A percentile compares a stretch with the other conserved stretches of the same genome.
Evolutionary conservation across 305 asterid species (phyloP).

Genomic region (Fraxinus velutina): DNA sequence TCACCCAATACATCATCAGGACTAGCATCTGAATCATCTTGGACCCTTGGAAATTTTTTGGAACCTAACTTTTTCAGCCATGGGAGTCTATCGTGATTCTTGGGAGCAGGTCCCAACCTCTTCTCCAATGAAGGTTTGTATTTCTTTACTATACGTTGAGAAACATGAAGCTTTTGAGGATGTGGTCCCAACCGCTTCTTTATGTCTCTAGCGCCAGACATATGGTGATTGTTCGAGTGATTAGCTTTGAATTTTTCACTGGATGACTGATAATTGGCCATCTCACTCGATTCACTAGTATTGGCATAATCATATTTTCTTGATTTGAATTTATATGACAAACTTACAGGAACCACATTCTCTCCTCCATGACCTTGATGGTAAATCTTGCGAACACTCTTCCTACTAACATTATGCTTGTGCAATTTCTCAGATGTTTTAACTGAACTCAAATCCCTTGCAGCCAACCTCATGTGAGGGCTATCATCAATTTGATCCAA

Average conservation of each 20-base stretch:
- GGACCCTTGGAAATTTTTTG: conserved; percentile 17
- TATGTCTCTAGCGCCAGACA: conserved; percentile 42
- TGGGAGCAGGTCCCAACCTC: conserved; percentile 50
- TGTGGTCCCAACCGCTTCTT: conserved; percentile 53
- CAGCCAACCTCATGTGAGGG: conserved; percentile 28
- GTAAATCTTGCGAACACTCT: conserved; percentile 34
- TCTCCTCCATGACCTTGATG: conserved; percentile 28
- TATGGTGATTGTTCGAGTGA: conserved; percentile 21
- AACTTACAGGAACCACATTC: conserved; percentile 19
- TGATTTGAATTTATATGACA: conserved; percentile 31
- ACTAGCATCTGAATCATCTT: conserved; percentile 30
- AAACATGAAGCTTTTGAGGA: conserved; percentile 40
- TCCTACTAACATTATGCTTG: conserved; percentile 34
- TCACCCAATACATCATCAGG: conserved; percentile 33
- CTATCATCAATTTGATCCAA: conserved; percentile 25
- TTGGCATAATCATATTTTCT: conserved; percentile 25
- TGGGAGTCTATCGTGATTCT: conserved; percentile 38
- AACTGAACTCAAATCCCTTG: conserved; percentile 23
- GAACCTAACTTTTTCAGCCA: conserved; percentile 43
- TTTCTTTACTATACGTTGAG: conserved; percentile 37
- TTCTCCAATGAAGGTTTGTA: conserved; percentile 42
- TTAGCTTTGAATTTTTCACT: conserved; percentile 30
- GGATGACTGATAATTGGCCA: conserved; percentile 27
- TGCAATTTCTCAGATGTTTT: conserved; percentile 21
- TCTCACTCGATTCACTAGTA: conserved; percentile 21